These are phyloP conservation scores for Pachysandra terminalis DNA, from an alignment of 164 flowering plant species.

Conservation along the genomic window DNA sequence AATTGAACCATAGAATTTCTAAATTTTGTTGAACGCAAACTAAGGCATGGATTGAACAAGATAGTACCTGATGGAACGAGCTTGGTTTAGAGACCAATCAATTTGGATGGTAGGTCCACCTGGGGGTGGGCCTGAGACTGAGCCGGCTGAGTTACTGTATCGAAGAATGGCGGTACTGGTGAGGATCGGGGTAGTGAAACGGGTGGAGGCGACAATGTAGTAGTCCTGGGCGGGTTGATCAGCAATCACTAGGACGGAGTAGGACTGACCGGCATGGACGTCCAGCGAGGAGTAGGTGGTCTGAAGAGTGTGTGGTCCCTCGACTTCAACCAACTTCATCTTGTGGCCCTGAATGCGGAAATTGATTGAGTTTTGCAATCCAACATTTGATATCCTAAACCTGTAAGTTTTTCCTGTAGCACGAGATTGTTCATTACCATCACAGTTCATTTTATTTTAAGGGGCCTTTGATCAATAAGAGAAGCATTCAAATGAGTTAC, in stretches of 20 bases:
- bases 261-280: constrained; percentile 82
- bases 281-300: constrained; percentile 48
- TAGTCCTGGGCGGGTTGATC: constrained; percentile 64
- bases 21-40: too few relatives aligned
- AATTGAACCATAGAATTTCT: too few relatives aligned
- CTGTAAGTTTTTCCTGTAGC: constrained; percentile 75
- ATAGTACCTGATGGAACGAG: constrained; percentile 63
- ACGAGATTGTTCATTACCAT: background rate
- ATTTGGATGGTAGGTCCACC: constrained; percentile 46
- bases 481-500: too few relatives aligned
- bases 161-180: constrained; percentile 52
- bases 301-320: constrained; percentile 80
- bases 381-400: constrained; percentile 83
- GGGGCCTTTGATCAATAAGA: too few relatives aligned
- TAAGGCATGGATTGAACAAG: background rate
- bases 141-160: constrained; percentile 44
- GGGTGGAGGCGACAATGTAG: constrained; percentile 62
- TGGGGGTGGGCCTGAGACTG: constrained; percentile 52
- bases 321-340: constrained; percentile 81
- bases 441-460: too few relatives aligned
- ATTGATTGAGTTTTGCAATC: constrained; percentile 59
- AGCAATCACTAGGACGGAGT: constrained; percentile 71
- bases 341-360: constrained; percentile 62
- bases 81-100: constrained; percentile 69
- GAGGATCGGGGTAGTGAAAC: constrained; percentile 43